Conservation (phyloP, 768 basidiomycete genomes). For the Termitomyces bulborhizus region DNA sequence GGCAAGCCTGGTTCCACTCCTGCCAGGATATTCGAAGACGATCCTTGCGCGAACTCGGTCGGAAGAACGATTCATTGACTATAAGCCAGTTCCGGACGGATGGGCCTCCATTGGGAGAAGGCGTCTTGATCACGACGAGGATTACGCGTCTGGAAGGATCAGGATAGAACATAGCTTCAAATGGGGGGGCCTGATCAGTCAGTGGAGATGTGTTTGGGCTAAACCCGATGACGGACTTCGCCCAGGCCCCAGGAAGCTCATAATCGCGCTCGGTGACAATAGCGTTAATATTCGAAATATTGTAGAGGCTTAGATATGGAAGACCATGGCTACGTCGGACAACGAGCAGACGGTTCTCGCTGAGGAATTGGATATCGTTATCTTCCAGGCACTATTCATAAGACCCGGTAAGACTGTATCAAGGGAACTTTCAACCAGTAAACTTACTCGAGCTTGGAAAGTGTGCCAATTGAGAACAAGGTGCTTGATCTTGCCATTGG, state of each 20-base stretch:
- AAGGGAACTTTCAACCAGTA: neutral
- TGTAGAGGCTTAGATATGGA: conserved; percentile 39
- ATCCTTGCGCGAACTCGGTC: conserved; percentile 35
- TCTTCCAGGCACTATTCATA: conserved; percentile 42
- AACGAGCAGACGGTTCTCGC: conserved; percentile 37
- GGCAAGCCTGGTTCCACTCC: conserved; percentile 47
- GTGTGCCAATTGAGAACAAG: conserved; percentile 46
- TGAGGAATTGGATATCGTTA: conserved; percentile 40
- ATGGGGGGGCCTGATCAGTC: conserved; percentile 25
- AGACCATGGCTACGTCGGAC: conserved; percentile 29
- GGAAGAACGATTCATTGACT: conserved; percentile 48
- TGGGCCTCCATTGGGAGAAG: conserved; percentile 22
- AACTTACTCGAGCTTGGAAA: conserved; percentile 37
- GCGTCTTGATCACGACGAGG: conserved; percentile 38
- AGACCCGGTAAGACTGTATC: neutral
- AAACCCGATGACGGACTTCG: conserved; percentile 38
- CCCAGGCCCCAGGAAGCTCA: conserved; percentile 52
- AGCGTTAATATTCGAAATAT: conserved; percentile 36
- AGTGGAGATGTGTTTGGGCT: conserved; percentile 40
- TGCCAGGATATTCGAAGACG: conserved; percentile 44
- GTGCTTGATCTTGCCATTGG: conserved; percentile 34
- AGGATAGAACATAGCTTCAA: conserved; percentile 49
- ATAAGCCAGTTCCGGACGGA: conserved; percentile 44
- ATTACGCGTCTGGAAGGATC: conserved; percentile 47
- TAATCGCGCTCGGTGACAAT: conserved; percentile 42